Percentiles rank a stretch among this genome's conserved stretches.
phyloP scores from a whole-genome alignment of 164 flowering plant genomes.

The Platanus orientalis region DNA sequence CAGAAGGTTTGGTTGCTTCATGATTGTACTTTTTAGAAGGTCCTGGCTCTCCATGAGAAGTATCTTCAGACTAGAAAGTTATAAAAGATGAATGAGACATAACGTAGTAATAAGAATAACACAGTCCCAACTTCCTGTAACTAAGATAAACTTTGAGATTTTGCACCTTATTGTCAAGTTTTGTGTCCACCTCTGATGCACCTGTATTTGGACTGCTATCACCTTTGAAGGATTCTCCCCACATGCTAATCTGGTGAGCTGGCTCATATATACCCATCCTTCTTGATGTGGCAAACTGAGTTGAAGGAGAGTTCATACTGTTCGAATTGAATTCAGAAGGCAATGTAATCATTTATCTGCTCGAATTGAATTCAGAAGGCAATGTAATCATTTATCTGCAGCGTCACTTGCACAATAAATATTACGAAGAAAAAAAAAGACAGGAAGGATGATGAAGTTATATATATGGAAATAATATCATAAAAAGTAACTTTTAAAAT shows the following conservation, averaged over 20 bases:
- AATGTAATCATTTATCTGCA: slow-evolving; percentile 16
- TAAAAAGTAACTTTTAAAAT: no score
- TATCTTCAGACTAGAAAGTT: slow-evolving; percentile 63
- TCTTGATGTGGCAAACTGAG: slow-evolving; percentile 68
- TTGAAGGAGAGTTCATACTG: slow-evolving; percentile 64
- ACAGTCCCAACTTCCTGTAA: background rate
- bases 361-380: slow-evolving; percentile 12
- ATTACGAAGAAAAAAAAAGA: no score
- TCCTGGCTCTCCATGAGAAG: slow-evolving; percentile 54
- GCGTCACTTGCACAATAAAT: no score
- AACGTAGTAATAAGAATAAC: background rate
- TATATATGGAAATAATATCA: no score
- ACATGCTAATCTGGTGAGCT: slow-evolving; percentile 61
- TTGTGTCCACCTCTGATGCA: slow-evolving; percentile 43
- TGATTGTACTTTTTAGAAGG: slow-evolving; percentile 51
- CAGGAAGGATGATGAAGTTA: no score
- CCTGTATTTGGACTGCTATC: slow-evolving; percentile 43
- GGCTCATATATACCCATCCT: slow-evolving; percentile 71
- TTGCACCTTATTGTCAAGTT: slow-evolving; percentile 61
- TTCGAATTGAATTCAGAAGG: slow-evolving; percentile 13
- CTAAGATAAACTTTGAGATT: slow-evolving; percentile 8
- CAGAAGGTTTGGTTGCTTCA: slow-evolving; percentile 54
- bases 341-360: slow-evolving; percentile 15
- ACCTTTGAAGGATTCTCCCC: slow-evolving; percentile 64
- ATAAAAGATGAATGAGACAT: slow-evolving; percentile 4